These are phyloP conservation scores for Xerocomus nothofagi DNA, from an alignment of 1,284 basidiomycete genomes.

Conservation along the genomic window DNA sequence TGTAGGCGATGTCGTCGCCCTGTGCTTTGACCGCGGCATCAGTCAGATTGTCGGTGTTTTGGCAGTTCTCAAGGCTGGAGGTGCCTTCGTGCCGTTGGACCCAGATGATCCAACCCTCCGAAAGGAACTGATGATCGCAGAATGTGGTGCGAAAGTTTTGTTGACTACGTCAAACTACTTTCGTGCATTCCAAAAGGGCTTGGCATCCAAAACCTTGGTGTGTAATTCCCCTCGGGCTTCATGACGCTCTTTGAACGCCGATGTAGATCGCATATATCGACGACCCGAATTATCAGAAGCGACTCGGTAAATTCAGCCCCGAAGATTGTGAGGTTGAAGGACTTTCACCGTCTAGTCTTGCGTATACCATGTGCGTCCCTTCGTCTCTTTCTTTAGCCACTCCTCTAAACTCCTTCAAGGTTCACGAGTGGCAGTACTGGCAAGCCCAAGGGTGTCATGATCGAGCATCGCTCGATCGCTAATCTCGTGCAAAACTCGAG, in stretches of 20 bases:
- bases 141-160: slow-evolving; percentile 31
- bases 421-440: slow-evolving; percentile 33
- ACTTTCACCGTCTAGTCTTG: slow-evolving; percentile 26
- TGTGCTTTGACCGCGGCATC: slow-evolving; percentile 33
- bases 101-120: slow-evolving; percentile 34
- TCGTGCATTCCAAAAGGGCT: slow-evolving; percentile 23
- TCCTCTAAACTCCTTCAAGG: slow-evolving; percentile 17
- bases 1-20: slow-evolving; percentile 28
- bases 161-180: slow-evolving; percentile 28
- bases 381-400: background rate
- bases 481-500: slow-evolving; percentile 31
- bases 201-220: slow-evolving; percentile 28
- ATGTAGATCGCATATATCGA: slow-evolving; percentile 29
- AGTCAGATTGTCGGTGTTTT: slow-evolving; percentile 33
- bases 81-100: slow-evolving; percentile 33
- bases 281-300: slow-evolving; percentile 27
- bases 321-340: slow-evolving; percentile 24
- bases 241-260: background rate
- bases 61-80: slow-evolving; percentile 36
- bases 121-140: slow-evolving; percentile 31
- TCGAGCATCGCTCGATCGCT: slow-evolving; percentile 35
- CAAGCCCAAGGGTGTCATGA: slow-evolving; percentile 31
- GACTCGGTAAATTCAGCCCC: slow-evolving; percentile 12
- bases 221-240: background rate
- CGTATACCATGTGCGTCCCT: slow-evolving; percentile 30